These are phyloP conservation scores for Penicillium riverlandense DNA, from an alignment of 495 filamentous ascomycete species.

Conservation along the genomic window DNA sequence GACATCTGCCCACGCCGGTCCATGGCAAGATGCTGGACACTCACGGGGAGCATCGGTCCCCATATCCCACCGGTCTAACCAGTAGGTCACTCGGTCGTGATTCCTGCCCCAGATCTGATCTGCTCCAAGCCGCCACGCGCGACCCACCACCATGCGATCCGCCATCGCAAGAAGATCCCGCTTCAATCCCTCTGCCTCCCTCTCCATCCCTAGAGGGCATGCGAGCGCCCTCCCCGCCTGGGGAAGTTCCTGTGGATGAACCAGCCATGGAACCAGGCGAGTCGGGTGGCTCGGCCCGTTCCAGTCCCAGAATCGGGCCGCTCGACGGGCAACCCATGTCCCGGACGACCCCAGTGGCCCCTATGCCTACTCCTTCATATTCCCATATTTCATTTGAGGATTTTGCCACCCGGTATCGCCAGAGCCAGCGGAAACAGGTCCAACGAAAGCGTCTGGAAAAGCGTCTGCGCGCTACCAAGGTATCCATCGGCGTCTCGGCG, in stretches of 20 bases:
- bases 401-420: conserved; percentile 33
- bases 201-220: not conserved
- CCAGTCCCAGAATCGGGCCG: conserved; percentile 25
- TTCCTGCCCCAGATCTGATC: conserved; percentile 17
- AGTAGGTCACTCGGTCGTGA: conserved; percentile 23
- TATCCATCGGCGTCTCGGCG: conserved; percentile 71
- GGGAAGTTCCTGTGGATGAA: conserved; percentile 2
- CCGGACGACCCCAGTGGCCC: conserved; percentile 1
- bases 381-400: conserved; percentile 37
- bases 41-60: conserved; percentile 25
- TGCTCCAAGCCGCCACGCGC: conserved; percentile 4
- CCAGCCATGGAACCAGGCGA: conserved; percentile 27
- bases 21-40: conserved; percentile 33
- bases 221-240: conserved; percentile 7
- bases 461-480: conserved; percentile 37
- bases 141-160: conserved; percentile 17
- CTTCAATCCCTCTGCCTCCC: conserved; percentile 19
- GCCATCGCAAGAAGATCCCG: conserved; percentile 14
- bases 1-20: conserved; percentile 11
- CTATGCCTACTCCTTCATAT: conserved; percentile 3
- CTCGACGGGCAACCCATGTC: conserved; percentile 9
- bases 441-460: conserved; percentile 34
- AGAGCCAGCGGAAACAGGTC: conserved; percentile 35
- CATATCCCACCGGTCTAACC: conserved; percentile 25
- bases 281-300: conserved; percentile 33